These are phyloP conservation scores for Musa beccarii DNA, from an alignment of 176 grass and related monocot genomes.

Conservation along the genomic window DNA sequence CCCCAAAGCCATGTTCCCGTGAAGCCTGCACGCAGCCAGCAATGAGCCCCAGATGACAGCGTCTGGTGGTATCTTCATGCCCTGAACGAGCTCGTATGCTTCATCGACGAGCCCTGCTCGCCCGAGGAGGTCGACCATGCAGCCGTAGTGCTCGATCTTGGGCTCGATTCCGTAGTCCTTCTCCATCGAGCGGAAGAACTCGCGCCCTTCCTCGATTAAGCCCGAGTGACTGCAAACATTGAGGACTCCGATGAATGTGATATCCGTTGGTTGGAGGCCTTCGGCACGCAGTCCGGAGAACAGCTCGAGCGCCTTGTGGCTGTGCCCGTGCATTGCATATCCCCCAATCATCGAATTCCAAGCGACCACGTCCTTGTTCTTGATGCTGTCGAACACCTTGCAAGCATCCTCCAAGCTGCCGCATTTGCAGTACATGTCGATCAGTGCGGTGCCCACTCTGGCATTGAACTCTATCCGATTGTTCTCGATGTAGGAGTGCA, in stretches of 20 bases:
- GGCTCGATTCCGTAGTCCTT: constrained; percentile 50
- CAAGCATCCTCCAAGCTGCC: constrained; percentile 74
- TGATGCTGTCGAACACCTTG: constrained; percentile 46
- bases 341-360: constrained; percentile 93
- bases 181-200: constrained; percentile 40
- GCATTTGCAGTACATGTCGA: constrained; percentile 96
- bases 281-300: constrained; percentile 26
- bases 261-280: constrained; percentile 54
- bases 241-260: constrained; percentile 81
- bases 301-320: constrained; percentile 35
- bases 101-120: constrained; percentile 56
- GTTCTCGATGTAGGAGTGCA: constrained; percentile 66
- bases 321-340: constrained; percentile 68
- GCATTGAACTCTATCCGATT: constrained; percentile 38
- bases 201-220: constrained; percentile 42
- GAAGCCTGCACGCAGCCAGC: constrained; percentile 58
- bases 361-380: constrained; percentile 45
- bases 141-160: constrained; percentile 94
- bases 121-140: constrained; percentile 74
- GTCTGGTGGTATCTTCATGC: constrained; percentile 50
- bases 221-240: constrained; percentile 84
- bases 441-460: constrained; percentile 68
- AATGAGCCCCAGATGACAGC: constrained; percentile 59
- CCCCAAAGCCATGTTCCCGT: constrained; percentile 60
- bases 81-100: constrained; percentile 57